These are phyloP conservation scores for Actinomucor elegans DNA, from an alignment of 371 early-diverging fungal genomes.

Conservation along the genomic window DNA sequence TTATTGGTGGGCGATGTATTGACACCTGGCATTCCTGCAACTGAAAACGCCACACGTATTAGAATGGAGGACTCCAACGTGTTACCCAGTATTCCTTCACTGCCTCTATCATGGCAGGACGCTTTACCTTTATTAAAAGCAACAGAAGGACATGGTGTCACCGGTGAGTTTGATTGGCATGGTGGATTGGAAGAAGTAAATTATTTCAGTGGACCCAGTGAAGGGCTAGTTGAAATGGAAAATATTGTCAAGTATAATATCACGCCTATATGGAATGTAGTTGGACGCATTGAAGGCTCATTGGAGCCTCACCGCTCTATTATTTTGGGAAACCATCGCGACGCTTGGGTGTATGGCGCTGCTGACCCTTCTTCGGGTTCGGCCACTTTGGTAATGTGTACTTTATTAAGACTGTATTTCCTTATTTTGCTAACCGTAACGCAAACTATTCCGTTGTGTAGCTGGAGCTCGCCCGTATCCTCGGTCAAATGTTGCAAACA, in stretches of 20 bases:
- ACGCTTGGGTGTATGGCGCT: slow-evolving; percentile 75
- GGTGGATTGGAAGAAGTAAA: slow-evolving; percentile 52
- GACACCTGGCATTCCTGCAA: slow-evolving; percentile 65
- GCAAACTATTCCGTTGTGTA: slow-evolving; percentile 1
- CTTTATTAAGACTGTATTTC: neutral
- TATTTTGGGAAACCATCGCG: slow-evolving; percentile 62
- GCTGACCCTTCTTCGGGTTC: slow-evolving; percentile 70
- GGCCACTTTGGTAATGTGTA: slow-evolving; percentile 44
- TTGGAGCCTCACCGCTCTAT: slow-evolving; percentile 55
- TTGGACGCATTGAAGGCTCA: slow-evolving; percentile 61
- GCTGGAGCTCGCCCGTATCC: slow-evolving; percentile 55
- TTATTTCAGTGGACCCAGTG: slow-evolving; percentile 61
- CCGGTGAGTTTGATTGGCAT: slow-evolving; percentile 40
- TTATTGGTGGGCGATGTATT: slow-evolving; percentile 63
- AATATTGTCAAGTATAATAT: slow-evolving; percentile 58
- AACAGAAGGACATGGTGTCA: slow-evolving; percentile 49
- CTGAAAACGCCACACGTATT: slow-evolving; percentile 55
- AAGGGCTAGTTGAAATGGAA: slow-evolving; percentile 52
- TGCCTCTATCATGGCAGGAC: slow-evolving; percentile 68
- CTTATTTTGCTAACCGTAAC: neutral
- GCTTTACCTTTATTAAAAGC: slow-evolving; percentile 60
- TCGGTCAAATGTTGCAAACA: slow-evolving; percentile 53
- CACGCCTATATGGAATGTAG: slow-evolving; percentile 69
- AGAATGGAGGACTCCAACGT: slow-evolving; percentile 44
- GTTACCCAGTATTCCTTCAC: slow-evolving; percentile 63